These are phyloP conservation scores for Erigeron canadensis DNA, from an alignment of 129 eudicot species.

Conservation along the genomic window DNA sequence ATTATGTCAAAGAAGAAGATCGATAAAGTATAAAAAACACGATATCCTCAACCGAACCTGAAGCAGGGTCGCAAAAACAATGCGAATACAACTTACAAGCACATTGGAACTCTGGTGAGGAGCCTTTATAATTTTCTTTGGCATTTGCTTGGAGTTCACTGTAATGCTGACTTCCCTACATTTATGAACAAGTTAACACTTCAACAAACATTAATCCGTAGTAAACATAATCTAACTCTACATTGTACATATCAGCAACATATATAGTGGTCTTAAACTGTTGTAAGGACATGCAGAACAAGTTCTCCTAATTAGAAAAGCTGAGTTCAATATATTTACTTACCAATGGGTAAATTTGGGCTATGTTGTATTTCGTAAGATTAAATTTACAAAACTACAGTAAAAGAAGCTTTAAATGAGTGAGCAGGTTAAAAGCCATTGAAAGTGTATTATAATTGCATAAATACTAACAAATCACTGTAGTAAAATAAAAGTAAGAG, in stretches of 20 bases:
- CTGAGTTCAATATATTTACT: too few relatives aligned
- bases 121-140: slow-evolving; percentile 9
- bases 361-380: background rate
- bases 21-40: background rate
- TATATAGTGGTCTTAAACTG: too few relatives aligned
- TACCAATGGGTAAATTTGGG: too few relatives aligned
- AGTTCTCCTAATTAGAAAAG: background rate
- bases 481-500: background rate
- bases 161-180: slow-evolving; percentile 13
- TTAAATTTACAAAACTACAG: background rate
- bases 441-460: background rate
- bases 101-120: background rate
- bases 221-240: slow-evolving; percentile 4
- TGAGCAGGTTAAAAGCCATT: background rate
- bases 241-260: too few relatives aligned
- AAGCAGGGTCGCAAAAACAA: background rate
- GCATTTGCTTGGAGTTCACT: slow-evolving; percentile 8
- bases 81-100: slow-evolving; percentile 22
- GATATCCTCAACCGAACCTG: slow-evolving; percentile 8
- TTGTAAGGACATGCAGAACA: background rate
- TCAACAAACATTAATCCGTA: slow-evolving; percentile 1
- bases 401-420: background rate
- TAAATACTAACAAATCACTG: background rate
- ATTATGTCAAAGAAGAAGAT: background rate
- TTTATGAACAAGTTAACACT: slow-evolving; percentile 14